Percentiles rank a stretch among this genome's conserved stretches.
These are phyloP conservation scores for Debaryomycetaceae sp. DNA, from an alignment of 1,139 yeast genomes.

Conservation along the genomic window DNA sequence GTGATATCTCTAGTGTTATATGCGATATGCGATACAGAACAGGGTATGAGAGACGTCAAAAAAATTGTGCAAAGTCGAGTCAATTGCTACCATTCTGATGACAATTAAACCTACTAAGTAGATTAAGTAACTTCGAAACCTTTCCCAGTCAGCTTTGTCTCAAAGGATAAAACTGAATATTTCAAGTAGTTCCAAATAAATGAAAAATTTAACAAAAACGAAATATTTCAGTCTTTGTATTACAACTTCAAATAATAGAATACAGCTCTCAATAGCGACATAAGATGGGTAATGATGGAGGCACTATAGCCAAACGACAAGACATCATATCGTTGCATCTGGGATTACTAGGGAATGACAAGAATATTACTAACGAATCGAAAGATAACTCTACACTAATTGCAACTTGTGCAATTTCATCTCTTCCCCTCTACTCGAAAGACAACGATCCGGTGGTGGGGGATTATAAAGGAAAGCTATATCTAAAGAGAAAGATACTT, in stretches of 20 bases:
- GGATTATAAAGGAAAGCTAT: constrained; percentile 69
- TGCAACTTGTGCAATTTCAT: constrained; percentile 25
- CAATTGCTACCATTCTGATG: neutral
- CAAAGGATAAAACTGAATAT: too few relatives aligned
- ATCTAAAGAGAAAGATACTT: constrained; percentile 63
- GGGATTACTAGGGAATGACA: constrained; percentile 10
- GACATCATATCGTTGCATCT: constrained; percentile 34
- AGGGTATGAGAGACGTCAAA: constrained; percentile 29
- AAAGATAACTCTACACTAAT: constrained; percentile 15
- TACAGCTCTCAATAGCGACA: too few relatives aligned
- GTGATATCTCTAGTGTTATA: constrained; percentile 23
- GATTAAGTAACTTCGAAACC: too few relatives aligned
- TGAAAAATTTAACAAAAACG: too few relatives aligned
- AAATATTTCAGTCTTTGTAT: too few relatives aligned
- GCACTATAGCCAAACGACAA: constrained; percentile 45
- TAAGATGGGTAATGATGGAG: constrained; percentile 51
- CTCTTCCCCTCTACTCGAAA: constrained; percentile 20
- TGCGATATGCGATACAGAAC: constrained; percentile 26
- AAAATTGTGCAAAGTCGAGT: constrained; percentile 3
- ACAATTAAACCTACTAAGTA: too few relatives aligned
- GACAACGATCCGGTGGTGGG: constrained; percentile 49
- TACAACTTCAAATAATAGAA: too few relatives aligned
- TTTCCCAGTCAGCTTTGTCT: too few relatives aligned
- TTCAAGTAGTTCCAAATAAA: too few relatives aligned
- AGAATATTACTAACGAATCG: constrained; percentile 31